phyloP scores from a whole-genome alignment of 1,284 basidiomycete genomes.

The Apiotrichum mycotoxinovorans region DNA sequence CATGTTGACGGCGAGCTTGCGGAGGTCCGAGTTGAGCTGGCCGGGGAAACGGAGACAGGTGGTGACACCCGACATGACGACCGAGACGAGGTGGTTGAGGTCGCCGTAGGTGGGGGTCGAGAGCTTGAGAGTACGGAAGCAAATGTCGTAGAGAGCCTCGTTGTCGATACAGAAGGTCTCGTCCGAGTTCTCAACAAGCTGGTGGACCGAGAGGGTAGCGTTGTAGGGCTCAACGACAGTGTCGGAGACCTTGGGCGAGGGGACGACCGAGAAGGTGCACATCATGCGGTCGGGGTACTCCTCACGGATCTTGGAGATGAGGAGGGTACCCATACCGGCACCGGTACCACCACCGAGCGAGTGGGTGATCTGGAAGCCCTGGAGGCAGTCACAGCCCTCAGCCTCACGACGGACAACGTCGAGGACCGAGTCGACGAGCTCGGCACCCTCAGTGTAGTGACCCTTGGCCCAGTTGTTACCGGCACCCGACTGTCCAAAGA shows the following conservation, averaged over 20 bases:
- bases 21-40: constrained; percentile 95
- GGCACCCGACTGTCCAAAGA: constrained; percentile 57
- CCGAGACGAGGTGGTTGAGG: constrained; percentile 93
- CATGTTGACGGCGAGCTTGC: constrained; percentile 99
- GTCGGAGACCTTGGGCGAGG: constrained; percentile 60
- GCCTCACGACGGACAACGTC: constrained; percentile 61
- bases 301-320: constrained; percentile 62
- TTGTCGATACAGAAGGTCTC: constrained; percentile 76
- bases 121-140: constrained; percentile 93
- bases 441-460: constrained; percentile 55
- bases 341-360: constrained; percentile 63
- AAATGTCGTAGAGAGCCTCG: constrained; percentile 97
- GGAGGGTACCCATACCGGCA: constrained; percentile 61
- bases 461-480: constrained; percentile 61
- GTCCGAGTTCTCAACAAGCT: constrained; percentile 63
- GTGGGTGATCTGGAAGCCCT: constrained; percentile 62
- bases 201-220: constrained; percentile 60
- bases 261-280: constrained; percentile 62
- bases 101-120: constrained; percentile 91
- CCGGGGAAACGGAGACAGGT: constrained; percentile 73
- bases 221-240: constrained; percentile 64
- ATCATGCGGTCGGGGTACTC: constrained; percentile 64
- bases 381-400: constrained; percentile 58
- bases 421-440: constrained; percentile 58
- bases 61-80: constrained; percentile 85